A percentile compares a stretch with the other conserved stretches of the same genome.
These are phyloP conservation scores for Madurella mycetomatis DNA, from an alignment of 2,329 filamentous ascomycete genomes.

Conservation along the genomic window DNA sequence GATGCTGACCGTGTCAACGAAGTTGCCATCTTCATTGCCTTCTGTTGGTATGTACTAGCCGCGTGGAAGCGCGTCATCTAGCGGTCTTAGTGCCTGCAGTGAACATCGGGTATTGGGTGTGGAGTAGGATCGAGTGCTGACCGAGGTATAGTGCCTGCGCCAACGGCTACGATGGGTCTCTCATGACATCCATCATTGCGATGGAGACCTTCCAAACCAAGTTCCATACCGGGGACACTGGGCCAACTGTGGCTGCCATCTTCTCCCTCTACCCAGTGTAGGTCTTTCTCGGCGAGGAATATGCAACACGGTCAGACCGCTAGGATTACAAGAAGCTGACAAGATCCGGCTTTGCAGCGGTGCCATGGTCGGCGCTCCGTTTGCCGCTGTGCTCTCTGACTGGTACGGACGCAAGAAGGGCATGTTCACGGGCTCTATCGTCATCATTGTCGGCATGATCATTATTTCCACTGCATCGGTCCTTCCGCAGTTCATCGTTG, in stretches of 20 bases:
- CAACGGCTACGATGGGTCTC: constrained; percentile 46
- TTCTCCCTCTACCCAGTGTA: constrained; percentile 47
- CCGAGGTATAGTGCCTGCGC: constrained; percentile 33
- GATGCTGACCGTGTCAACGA: not conserved
- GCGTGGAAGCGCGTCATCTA: too few species aligned
- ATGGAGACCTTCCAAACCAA: constrained; percentile 40
- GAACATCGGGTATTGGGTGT: too few species aligned
- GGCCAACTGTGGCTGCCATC: constrained; percentile 38
- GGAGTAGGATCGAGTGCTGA: not conserved
- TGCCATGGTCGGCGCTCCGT: constrained; percentile 37
- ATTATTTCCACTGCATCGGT: constrained; percentile 37
- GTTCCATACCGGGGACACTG: constrained; percentile 37
- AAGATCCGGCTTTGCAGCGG: constrained; percentile 31
- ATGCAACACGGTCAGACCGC: not conserved
- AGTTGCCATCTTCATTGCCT: constrained; percentile 42
- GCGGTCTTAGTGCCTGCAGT: too few species aligned
- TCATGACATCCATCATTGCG: constrained; percentile 42
- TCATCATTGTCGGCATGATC: constrained; percentile 44
- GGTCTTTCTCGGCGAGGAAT: constrained; percentile 23
- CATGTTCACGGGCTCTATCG: constrained; percentile 42
- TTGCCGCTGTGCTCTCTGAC: constrained; percentile 43
- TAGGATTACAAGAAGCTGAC: not conserved
- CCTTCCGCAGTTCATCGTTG: constrained; percentile 41
- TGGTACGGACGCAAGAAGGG: constrained; percentile 40
- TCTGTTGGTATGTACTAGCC: constrained; percentile 36